Evolutionary conservation across 441 rosid genomes (phyloP), one percentile per base, ranked within the genome.

Genomic region (Populus hybrid): DNA sequence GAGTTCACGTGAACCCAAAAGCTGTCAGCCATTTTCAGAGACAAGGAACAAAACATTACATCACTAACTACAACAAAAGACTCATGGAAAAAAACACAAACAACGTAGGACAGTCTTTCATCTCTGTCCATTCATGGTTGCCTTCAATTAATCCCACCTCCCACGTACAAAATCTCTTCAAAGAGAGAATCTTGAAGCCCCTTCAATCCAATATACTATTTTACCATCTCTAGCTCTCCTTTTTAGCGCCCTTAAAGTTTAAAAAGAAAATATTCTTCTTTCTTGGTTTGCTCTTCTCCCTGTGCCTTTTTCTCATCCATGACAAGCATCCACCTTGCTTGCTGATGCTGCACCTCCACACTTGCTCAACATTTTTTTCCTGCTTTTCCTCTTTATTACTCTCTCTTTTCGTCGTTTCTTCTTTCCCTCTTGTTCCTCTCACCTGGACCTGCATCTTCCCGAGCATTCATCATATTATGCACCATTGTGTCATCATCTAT

Each of bases 311-410:
- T 79, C 87, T 90, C 82, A 89, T 84, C 98, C 97, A 90, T 70
- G 97, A 84, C 74, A 94, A 85, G 84, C 98, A 94, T 66, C 97
- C 94, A 70, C 84, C 85, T 84, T 82, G 87, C 79, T 82, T 69
- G 23, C 74, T 19, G 76, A 59, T 78, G 4, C 79, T 81, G 53
- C 86, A 71, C 57, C 70, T 84, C 84, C 83, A 80, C 75, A 74
- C 74, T 67, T 65, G 61, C 53, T 80, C 77, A 59, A 66, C 80
- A n/a, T 73, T 82, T 30, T 80, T 79, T 53, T 79, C 77, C 80
- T 82, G 79, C 21, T 36, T 80, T 63, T 73, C 76, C 63, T 40
- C 82, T 53, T 71, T 71, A 59, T 30, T 35, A 3, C 30, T 65
- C 24, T 79, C 84, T 35, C 42, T 73, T 71, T 57, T 72, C 70